Evolutionary conservation across 345 rosid species (phyloP), one percentile per base, ranked within the genome.

Genomic region (Salix arbutifolia): DNA sequence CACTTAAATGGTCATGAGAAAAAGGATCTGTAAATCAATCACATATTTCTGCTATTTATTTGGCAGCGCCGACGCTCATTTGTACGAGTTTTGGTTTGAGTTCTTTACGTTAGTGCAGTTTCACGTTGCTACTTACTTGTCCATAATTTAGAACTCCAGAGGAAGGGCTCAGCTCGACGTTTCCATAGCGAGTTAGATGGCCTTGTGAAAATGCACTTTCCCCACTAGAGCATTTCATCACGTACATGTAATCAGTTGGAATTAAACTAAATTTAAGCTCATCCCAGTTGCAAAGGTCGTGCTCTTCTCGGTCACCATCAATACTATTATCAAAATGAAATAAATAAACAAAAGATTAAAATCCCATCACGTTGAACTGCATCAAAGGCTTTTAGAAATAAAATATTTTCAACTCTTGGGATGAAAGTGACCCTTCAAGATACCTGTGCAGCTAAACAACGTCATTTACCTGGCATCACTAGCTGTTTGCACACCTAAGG

Each of bases 71-170:
- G 8, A 21, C 14, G 8, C 5, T n/a, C 28, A 42, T 2, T 17
- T 1, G 16, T 23, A 13, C 5, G 10, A 37, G 11, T 4, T 30
- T 14, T 40, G 42, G 8, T 17, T 18, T 44, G 13, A 38, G 8
- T 8, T 64, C 33, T 0, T 13, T 8, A 5, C 18, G 8, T 23
- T 28, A 64, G 12, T 64, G 33, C 38, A 23, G 28, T 25, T 64
- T 26, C 26, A 25, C 4, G 13, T 46, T 13, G 50, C 50, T 3
- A 61, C 62, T 75, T 40, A 79, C 91, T 87, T 88, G 89, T 52
- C 87, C 91, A 67, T 86, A 86, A 72, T 88, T 86, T n/a, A 88
- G 70, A 16, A 88, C 70, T 60, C 81, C 81, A 10, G 87, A 72
- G 10, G 81, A 56, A 37, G 91, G 91, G 65, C 80, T 86, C 11